phyloP scores from a whole-genome alignment of 306 rosid genomes.

The Trichosanthes cucumerina region DNA sequence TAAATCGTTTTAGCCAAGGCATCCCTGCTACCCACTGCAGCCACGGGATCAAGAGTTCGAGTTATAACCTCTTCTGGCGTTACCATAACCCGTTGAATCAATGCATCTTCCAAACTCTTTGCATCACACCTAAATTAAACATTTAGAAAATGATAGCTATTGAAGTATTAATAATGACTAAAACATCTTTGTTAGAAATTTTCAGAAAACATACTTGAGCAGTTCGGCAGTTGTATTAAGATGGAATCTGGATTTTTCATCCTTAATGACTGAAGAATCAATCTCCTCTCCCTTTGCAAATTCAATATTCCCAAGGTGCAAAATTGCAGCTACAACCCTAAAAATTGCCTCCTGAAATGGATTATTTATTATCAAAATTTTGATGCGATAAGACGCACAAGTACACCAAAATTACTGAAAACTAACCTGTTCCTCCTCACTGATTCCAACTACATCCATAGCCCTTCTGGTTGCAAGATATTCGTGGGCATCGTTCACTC shows the following conservation, averaged over 20 bases:
- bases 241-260: constrained; percentile 90
- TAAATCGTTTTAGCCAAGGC: constrained; percentile 91
- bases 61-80: constrained; percentile 98
- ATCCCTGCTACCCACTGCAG: constrained; percentile 93
- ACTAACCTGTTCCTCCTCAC: constrained; percentile 87
- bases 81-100: constrained; percentile 97
- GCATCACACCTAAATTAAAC: constrained; percentile 61
- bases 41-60: constrained; percentile 95
- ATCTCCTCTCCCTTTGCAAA: constrained; percentile 91
- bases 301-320: constrained; percentile 94
- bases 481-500: constrained; percentile 82
- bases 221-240: constrained; percentile 85
- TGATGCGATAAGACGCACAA: neutral
- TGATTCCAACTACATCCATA: constrained; percentile 98
- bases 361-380: constrained; percentile 20
- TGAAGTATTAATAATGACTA: neutral
- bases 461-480: constrained; percentile 97
- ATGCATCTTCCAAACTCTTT: constrained; percentile 95
- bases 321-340: constrained; percentile 88
- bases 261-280: constrained; percentile 90
- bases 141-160: constrained; percentile 5
- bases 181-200: constrained; percentile 17
- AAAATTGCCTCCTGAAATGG: constrained; percentile 83
- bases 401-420: constrained; percentile 12
- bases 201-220: constrained; percentile 46